Conservation (phyloP, 2,329 filamentous ascomycete genomes). For the Helicocarpus griseus region DNA sequence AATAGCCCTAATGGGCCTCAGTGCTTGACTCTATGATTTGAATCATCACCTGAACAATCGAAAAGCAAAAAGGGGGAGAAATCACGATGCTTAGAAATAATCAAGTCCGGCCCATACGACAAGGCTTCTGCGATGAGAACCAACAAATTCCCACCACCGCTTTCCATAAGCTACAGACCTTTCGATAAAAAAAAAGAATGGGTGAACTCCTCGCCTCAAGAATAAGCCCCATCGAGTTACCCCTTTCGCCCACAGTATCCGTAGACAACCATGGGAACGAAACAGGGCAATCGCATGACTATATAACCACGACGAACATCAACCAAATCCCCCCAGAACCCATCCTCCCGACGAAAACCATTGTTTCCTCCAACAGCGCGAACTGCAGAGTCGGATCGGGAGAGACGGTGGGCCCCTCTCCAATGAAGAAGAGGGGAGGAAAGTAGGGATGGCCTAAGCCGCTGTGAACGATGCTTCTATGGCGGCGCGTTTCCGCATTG, state of each 20-base stretch:
- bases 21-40: slow-evolving; percentile 99
- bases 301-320: slow-evolving; percentile 70
- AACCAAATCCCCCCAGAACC: slow-evolving; percentile 55
- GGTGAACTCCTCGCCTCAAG: slow-evolving; percentile 86
- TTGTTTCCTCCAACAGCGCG: slow-evolving; percentile 19
- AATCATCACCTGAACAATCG: slow-evolving; percentile 70
- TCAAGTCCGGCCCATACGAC: slow-evolving; percentile 59
- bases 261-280: slow-evolving; percentile 42
- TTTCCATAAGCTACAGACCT: slow-evolving; percentile 48
- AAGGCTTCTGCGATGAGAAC: slow-evolving; percentile 46
- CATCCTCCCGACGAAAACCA: slow-evolving; percentile 2
- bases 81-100: slow-evolving; percentile 15
- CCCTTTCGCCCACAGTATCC: slow-evolving; percentile 29
- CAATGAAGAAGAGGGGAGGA: slow-evolving; percentile 16
- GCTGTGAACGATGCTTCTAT: slow-evolving; percentile 82
- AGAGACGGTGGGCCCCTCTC: not conserved
- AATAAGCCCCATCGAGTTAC: slow-evolving; percentile 99
- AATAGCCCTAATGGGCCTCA: slow-evolving; percentile 50
- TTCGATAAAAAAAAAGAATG: slow-evolving; percentile 32
- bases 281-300: slow-evolving; percentile 93
- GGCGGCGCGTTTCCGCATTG: slow-evolving; percentile 97
- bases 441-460: slow-evolving; percentile 62
- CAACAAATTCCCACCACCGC: slow-evolving; percentile 30
- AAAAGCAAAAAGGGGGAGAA: slow-evolving; percentile 11
- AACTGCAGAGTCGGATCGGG: slow-evolving; percentile 5